A percentile compares a stretch with the other conserved stretches of the same genome.
These are phyloP conservation scores for Exophiala bonariae DNA, from an alignment of 2,329 filamentous ascomycete species.

Conservation along the genomic window DNA sequence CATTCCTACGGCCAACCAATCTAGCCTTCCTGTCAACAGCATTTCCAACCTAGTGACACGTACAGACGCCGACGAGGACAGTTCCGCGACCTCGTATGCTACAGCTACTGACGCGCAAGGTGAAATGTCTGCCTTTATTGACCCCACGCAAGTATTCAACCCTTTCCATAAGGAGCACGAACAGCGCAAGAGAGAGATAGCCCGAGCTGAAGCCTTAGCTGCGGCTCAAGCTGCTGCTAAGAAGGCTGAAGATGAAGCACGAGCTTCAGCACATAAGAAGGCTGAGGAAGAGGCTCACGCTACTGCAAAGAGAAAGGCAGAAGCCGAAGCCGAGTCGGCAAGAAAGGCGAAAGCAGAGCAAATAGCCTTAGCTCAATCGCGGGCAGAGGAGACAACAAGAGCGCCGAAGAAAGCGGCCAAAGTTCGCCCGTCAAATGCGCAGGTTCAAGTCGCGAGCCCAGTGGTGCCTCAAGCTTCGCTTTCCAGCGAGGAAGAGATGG, in stretches of 20 bases:
- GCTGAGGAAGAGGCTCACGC: slow-evolving; percentile 7
- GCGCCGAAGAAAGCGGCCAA: neutral
- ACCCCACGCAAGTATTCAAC: slow-evolving; percentile 56
- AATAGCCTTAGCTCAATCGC: too few relatives aligned
- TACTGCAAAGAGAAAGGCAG: slow-evolving; percentile 5
- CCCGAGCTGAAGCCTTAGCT: slow-evolving; percentile 36
- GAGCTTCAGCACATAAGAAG: slow-evolving; percentile 14
- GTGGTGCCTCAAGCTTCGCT: slow-evolving; percentile 9
- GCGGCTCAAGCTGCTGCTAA: slow-evolving; percentile 8
- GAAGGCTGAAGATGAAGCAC: slow-evolving; percentile 10
- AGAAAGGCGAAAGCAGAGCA: slow-evolving; percentile 4
- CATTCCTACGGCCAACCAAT: neutral
- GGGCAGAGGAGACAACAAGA: neutral
- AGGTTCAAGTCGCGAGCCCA: slow-evolving; percentile 5
- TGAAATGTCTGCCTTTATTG: slow-evolving; percentile 45
- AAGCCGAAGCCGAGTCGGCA: neutral
- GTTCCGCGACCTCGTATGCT: slow-evolving; percentile 4
- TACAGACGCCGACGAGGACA: slow-evolving; percentile 13
- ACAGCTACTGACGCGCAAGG: slow-evolving; percentile 22
- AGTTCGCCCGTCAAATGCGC: neutral
- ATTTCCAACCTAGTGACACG: slow-evolving; percentile 24
- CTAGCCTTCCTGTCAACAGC: slow-evolving; percentile 10
- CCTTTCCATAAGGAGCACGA: slow-evolving; percentile 52
- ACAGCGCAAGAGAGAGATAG: slow-evolving; percentile 37
- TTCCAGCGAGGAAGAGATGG: slow-evolving; percentile 38